Evolutionary conservation across 1,284 basidiomycete species (phyloP).

Genomic region (Austroboletus novae-zelandiae): DNA sequence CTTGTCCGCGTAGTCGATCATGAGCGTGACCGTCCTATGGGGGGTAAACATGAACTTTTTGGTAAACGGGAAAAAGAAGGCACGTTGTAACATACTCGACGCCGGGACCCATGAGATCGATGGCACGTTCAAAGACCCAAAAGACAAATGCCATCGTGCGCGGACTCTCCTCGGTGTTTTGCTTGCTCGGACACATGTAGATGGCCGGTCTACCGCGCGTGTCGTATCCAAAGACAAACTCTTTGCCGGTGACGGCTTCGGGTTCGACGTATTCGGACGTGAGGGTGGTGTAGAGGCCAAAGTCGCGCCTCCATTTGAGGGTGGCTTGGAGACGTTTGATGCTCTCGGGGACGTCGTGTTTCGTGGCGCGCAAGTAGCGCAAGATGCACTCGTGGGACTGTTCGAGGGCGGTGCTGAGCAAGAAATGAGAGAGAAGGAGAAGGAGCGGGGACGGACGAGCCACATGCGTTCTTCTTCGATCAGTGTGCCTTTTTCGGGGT

Average conservation of each 20-base stretch:
- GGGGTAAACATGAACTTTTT: background rate
- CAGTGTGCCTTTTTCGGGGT: constrained; percentile 45
- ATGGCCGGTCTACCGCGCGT: constrained; percentile 60
- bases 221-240: constrained; percentile 77
- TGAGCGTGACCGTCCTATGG: constrained; percentile 62
- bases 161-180: constrained; percentile 76
- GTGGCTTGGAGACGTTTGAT: constrained; percentile 67
- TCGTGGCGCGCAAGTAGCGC: constrained; percentile 69
- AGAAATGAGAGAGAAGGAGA: background rate
- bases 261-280: constrained; percentile 62
- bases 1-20: constrained; percentile 82
- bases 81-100: constrained; percentile 56
- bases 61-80: background rate
- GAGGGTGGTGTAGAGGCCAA: constrained; percentile 60
- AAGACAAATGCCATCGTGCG: constrained; percentile 77
- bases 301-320: constrained; percentile 73
- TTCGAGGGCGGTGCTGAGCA: background rate
- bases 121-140: constrained; percentile 70
- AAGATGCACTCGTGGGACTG: constrained; percentile 67
- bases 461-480: constrained; percentile 72
- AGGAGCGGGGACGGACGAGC: constrained; percentile 45
- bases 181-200: constrained; percentile 80
- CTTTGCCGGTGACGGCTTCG: constrained; percentile 75
- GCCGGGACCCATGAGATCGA: constrained; percentile 73
- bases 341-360: constrained; percentile 56